Conservation (phyloP, 2,329 filamentous ascomycete genomes). For the Mycocentrospora acerina region DNA sequence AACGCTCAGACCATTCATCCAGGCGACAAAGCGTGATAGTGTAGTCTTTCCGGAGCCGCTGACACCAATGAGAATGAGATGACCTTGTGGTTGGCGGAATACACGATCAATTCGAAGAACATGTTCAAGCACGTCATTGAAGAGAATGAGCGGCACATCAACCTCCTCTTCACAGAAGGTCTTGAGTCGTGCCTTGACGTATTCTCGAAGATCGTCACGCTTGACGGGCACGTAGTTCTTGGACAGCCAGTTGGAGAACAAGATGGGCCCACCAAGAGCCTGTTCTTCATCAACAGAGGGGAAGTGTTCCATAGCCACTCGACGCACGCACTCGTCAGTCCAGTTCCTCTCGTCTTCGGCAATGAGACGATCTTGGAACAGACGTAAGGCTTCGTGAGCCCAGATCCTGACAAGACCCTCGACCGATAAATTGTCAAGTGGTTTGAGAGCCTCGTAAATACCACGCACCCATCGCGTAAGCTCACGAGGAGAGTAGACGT, state of each 20-base stretch:
- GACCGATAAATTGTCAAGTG: constrained; percentile 81
- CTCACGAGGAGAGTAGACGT: constrained; percentile 98
- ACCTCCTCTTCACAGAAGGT: constrained; percentile 99
- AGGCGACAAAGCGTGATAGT: constrained; percentile 94
- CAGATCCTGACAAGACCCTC: constrained; percentile 96
- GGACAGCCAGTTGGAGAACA: constrained; percentile 99
- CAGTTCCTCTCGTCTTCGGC: constrained; percentile 91
- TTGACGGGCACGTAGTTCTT: constrained; percentile 98
- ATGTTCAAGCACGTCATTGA: constrained; percentile 98
- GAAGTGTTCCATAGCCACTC: constrained; percentile 89
- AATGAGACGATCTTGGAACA: constrained; percentile 97
- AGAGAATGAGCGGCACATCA: constrained; percentile 96
- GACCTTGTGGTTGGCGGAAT: constrained; percentile 96
- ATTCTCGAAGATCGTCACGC: constrained; percentile 90
- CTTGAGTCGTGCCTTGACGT: constrained; percentile 93
- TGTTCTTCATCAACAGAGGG: constrained; percentile 90
- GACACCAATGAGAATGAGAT: constrained; percentile 97
- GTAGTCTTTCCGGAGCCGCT: constrained; percentile 99
- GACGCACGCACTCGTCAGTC: constrained; percentile 85
- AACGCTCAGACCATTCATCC: constrained; percentile 99
- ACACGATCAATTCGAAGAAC: constrained; percentile 97
- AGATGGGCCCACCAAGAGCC: constrained; percentile 86
- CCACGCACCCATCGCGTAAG: constrained; percentile 96
- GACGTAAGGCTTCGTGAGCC: constrained; percentile 92
- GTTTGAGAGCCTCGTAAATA: constrained; percentile 93